A percentile compares a stretch with the other conserved stretches of the same genome.
Evolutionary conservation across 352 stramenopile species (phyloP).

Genomic region (Phytophthora sp.): DNA sequence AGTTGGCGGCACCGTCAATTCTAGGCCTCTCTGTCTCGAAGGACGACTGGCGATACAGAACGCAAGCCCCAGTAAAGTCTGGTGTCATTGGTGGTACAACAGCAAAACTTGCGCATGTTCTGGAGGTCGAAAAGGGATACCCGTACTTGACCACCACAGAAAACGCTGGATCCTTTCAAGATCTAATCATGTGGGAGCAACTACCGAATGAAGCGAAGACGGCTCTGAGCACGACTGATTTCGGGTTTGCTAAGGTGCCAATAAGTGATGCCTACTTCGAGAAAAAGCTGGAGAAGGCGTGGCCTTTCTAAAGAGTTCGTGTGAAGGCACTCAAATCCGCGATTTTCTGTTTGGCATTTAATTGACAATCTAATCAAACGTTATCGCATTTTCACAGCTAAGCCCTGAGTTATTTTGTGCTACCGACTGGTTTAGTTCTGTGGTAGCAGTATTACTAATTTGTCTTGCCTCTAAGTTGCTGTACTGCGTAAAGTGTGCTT

Average conservation of each 20-base stretch:
- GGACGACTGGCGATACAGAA: conserved; percentile 9
- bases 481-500: no score
- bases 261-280: conserved; percentile 16
- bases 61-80: background rate
- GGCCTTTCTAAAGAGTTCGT: conserved; percentile 10
- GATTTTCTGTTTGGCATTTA: no score
- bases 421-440: no score
- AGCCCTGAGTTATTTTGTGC: no score
- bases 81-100: conserved; percentile 11
- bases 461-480: no score
- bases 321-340: no score
- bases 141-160: conserved; percentile 8
- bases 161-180: background rate
- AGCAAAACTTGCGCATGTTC: conserved; percentile 1
- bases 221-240: conserved; percentile 15
- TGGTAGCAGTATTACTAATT: no score
- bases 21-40: conserved; percentile 17
- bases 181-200: conserved; percentile 24
- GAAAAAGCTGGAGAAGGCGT: conserved; percentile 11
- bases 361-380: no score
- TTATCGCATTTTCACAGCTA: no score
- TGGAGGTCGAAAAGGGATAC: conserved; percentile 5
- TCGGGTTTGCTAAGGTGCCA: conserved; percentile 10
- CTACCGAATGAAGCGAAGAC: conserved; percentile 8
- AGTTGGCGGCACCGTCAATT: background rate